Percentiles rank a stretch among this genome's conserved stretches.
Conservation (phyloP, 129 eudicot genomes). For the Pseudognaphalium luteoalbum region DNA sequence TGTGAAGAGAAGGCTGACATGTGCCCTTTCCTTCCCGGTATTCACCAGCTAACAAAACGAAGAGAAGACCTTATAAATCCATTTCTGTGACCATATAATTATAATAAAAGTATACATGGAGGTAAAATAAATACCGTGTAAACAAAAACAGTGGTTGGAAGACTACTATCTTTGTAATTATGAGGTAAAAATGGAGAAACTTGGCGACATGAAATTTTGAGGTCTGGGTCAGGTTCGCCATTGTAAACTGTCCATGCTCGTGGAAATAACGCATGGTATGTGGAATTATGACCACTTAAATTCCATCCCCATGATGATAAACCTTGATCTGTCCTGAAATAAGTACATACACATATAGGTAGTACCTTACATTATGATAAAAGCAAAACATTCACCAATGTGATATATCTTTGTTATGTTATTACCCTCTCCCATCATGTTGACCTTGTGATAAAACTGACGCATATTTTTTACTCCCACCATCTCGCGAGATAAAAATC, state of each 20-base stretch:
- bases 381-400: neutral
- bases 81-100: slow-evolving; percentile 9
- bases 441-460: slow-evolving; percentile 89
- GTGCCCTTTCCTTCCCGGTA: slow-evolving; percentile 95
- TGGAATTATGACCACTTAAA: slow-evolving; percentile 89
- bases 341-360: neutral
- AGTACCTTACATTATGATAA: neutral
- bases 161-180: slow-evolving; percentile 93
- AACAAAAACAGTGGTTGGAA: slow-evolving; percentile 91
- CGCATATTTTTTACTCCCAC: slow-evolving; percentile 77
- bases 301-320: slow-evolving; percentile 99
- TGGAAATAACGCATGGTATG: slow-evolving; percentile 92
- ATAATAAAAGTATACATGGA: neutral
- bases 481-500: slow-evolving; percentile 91
- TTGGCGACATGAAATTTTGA: slow-evolving; percentile 91
- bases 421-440: slow-evolving; percentile 81
- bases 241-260: slow-evolving; percentile 97
- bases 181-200: slow-evolving; percentile 98
- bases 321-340: slow-evolving; percentile 72
- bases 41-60: slow-evolving; percentile 67
- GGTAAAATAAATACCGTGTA: slow-evolving; percentile 62
- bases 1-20: slow-evolving; percentile 92
- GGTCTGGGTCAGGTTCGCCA: slow-evolving; percentile 98
- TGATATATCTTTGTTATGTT: slow-evolving; percentile 4
- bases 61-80: slow-evolving; percentile 14